These are phyloP conservation scores for Sarcodon aspratus DNA, from an alignment of 768 basidiomycete species.

Conservation along the genomic window DNA sequence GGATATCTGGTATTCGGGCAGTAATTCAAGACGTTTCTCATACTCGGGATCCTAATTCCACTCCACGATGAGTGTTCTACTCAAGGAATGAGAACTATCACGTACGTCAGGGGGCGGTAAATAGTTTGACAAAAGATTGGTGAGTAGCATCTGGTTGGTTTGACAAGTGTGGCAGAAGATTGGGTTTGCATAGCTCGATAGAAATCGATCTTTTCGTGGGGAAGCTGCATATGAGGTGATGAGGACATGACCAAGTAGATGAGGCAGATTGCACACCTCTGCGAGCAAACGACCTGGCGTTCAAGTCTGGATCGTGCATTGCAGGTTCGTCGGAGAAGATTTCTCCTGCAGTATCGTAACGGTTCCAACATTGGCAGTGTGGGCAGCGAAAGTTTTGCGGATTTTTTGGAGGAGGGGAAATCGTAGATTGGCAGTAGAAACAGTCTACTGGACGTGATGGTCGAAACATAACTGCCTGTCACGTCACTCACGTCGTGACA, in stretches of 20 bases:
- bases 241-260: background rate
- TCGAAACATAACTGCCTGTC: background rate
- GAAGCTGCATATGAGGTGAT: constrained; percentile 33
- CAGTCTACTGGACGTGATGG: constrained; percentile 25
- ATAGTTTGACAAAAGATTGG: constrained; percentile 84
- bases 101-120: constrained; percentile 69
- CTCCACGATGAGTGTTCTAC: constrained; percentile 1
- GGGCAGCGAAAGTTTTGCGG: constrained; percentile 53
- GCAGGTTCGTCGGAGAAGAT: constrained; percentile 81
- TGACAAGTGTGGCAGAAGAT: constrained; percentile 84
- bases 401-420: constrained; percentile 31
- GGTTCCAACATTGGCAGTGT: constrained; percentile 64
- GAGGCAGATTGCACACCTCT: constrained; percentile 33
- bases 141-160: constrained; percentile 83
- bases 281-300: constrained; percentile 55
- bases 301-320: constrained; percentile 74
- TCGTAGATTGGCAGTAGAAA: constrained; percentile 56
- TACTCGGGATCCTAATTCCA: constrained; percentile 60
- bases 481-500: background rate
- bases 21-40: constrained; percentile 42
- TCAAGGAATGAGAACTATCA: constrained; percentile 7
- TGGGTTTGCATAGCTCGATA: constrained; percentile 42
- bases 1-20: constrained; percentile 64
- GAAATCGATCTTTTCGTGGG: constrained; percentile 58
- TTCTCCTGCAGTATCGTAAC: constrained; percentile 58